Conservation (phyloP, 495 filamentous ascomycete genomes). For the Penicillium manginii region DNA sequence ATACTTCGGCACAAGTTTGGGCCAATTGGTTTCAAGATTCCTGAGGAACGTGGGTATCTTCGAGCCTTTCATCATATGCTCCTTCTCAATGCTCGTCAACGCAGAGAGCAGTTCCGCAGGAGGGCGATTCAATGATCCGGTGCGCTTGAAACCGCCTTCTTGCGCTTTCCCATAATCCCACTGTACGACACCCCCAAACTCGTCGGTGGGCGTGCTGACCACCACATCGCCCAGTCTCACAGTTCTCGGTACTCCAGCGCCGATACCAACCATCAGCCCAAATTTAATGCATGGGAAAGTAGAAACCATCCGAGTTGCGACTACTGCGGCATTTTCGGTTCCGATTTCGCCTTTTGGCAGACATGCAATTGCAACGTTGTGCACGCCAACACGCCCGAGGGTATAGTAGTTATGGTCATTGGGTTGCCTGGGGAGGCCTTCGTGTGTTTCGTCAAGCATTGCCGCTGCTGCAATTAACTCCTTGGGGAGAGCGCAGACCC, state of each 20-base stretch:
- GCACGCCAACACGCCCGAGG: conserved; percentile 31
- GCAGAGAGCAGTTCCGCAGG: conserved; percentile 8
- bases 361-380: conserved; percentile 41
- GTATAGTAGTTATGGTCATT: conserved; percentile 36
- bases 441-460: conserved; percentile 26
- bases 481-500: conserved; percentile 29
- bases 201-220: conserved; percentile 18
- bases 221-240: conserved; percentile 31
- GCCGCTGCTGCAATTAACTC: conserved; percentile 26
- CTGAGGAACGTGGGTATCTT: not conserved
- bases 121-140: conserved; percentile 19
- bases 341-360: conserved; percentile 37
- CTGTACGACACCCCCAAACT: conserved; percentile 22
- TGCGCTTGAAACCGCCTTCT: conserved; percentile 24
- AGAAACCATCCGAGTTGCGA: conserved; percentile 31
- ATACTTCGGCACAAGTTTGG: not conserved
- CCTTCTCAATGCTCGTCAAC: conserved; percentile 1
- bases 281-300: conserved; percentile 42
- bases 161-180: conserved; percentile 28
- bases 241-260: conserved; percentile 38
- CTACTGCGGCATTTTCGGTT: conserved; percentile 30
- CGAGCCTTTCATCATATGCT: conserved; percentile 20
- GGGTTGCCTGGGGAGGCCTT: conserved; percentile 5
- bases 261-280: conserved; percentile 49
- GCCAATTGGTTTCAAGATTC: not conserved